Percentiles rank a stretch among this genome's conserved stretches.
These are phyloP conservation scores for Tubosaeta sp. DNA, from an alignment of 768 basidiomycete genomes.

Conservation along the genomic window DNA sequence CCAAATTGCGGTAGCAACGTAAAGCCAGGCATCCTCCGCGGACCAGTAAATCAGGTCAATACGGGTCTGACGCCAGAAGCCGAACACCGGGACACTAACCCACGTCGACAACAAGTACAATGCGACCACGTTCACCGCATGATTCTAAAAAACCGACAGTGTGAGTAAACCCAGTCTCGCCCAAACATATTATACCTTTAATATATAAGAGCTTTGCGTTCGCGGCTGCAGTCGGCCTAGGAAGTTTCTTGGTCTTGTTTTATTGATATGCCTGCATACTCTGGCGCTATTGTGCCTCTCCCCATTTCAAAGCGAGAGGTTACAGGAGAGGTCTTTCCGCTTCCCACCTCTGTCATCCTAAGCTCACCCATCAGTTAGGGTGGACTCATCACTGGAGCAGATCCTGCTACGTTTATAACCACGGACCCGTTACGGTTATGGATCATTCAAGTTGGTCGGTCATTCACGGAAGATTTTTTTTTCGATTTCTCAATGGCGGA, in stretches of 20 bases:
- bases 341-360: not conserved
- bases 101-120: not conserved
- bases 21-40: not conserved
- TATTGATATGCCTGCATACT: not conserved
- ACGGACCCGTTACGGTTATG: conserved; percentile 70
- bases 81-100: not conserved
- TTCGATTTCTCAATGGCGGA: not conserved
- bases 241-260: not conserved
- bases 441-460: conserved; percentile 73
- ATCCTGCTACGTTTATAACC: conserved; percentile 62
- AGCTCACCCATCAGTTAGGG: conserved; percentile 40
- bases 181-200: not conserved
- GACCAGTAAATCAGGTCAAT: not conserved
- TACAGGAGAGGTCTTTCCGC: conserved; percentile 19
- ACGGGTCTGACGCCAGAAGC: not conserved
- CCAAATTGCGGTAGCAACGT: not conserved
- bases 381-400: conserved; percentile 70
- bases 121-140: too few relatives aligned
- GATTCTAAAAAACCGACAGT: too few relatives aligned
- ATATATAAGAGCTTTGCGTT: not conserved
- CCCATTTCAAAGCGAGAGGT: conserved; percentile 7
- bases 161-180: not conserved
- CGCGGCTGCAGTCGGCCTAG: not conserved
- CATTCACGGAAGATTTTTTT: not conserved
- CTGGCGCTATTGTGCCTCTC: not conserved